Base-by-base conservation (phyloP, 106 monocot species). In the Apostasia shenzhenica region DNA sequence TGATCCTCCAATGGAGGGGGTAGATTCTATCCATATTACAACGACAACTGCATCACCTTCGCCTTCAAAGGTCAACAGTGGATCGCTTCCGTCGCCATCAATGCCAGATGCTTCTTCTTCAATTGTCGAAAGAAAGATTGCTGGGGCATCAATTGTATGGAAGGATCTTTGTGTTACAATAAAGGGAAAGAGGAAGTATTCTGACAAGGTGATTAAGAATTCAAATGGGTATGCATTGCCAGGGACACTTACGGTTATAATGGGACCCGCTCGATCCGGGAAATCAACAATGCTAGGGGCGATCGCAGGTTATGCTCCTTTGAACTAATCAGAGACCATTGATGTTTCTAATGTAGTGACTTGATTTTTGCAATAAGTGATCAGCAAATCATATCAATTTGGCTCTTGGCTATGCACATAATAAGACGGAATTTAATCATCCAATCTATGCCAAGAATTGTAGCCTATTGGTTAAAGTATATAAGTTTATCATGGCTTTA, bases 151-250 rank as follows among this genome's bases (percentile, higher is more conserved):
- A 3, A 57, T 99, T 59, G 92, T 83, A n/a, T 99, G 99, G 99
- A 99, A 83, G 79, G 92, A 99, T 40, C 59, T 99, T 64, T 79
- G 85, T 14, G 91, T 99, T 54, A 85, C 76, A 26, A 65, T 89
- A 13, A 92, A 84, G 42, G 86, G 82, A 39, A 89, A 85, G 72
- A 82, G 95, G 37, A 78, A 65, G 46, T 85, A 87, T 68, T 85
- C 99, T 49, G 87, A 93, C 49, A 80, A 80, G 67, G 83, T 99
- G 50, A 78, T 99, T 40, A 99, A 99, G 78, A 88, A 81, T 73
- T 93, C 93, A 48, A 93, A 77, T 75, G 99, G 99, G 1, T 99
- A 93, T 85, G 92, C 99, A 6, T 70, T 99, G 77, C 99, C 99
- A 10, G 99, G 87, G 14, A 93, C 89, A 8, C 87, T 93, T 71